Evolutionary conservation across 257 asterid species (phyloP).

Genomic region (Thymus mandschuricus): DNA sequence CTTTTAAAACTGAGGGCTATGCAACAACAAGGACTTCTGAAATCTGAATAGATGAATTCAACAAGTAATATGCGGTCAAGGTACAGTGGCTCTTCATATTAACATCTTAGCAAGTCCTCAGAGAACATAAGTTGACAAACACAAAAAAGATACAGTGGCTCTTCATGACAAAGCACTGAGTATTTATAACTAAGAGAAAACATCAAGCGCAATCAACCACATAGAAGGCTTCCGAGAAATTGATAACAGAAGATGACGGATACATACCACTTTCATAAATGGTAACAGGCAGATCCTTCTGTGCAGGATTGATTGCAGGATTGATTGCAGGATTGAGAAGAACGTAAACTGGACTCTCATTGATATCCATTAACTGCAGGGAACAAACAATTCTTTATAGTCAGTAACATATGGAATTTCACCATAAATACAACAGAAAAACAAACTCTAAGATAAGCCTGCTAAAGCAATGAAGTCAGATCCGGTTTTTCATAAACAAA

Average conservation of each 20-base stretch:
- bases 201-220: slow-evolving; percentile 1
- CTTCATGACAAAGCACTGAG: background rate
- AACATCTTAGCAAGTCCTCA: slow-evolving; percentile 4
- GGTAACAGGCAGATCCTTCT: slow-evolving; percentile 90
- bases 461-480: background rate
- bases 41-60: slow-evolving; percentile 1
- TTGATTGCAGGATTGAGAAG: slow-evolving; percentile 92
- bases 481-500: background rate
- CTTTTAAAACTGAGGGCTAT: slow-evolving; percentile 1
- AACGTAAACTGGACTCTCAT: slow-evolving; percentile 91
- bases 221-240: slow-evolving; percentile 22
- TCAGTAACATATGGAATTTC: slow-evolving; percentile 17
- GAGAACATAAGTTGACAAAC: slow-evolving; percentile 11
- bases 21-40: background rate
- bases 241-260: slow-evolving; percentile 1
- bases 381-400: slow-evolving; percentile 14
- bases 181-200: background rate
- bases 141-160: background rate
- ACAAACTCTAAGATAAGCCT: slow-evolving; percentile 7
- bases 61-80: slow-evolving; percentile 6
- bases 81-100: background rate
- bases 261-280: slow-evolving; percentile 91
- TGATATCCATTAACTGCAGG: slow-evolving; percentile 89
- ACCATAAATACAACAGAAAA: slow-evolving; percentile 1
- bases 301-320: slow-evolving; percentile 88